phyloP scores from a whole-genome alignment of 305 asterid genomes.

The Solanum hybrid region DNA sequence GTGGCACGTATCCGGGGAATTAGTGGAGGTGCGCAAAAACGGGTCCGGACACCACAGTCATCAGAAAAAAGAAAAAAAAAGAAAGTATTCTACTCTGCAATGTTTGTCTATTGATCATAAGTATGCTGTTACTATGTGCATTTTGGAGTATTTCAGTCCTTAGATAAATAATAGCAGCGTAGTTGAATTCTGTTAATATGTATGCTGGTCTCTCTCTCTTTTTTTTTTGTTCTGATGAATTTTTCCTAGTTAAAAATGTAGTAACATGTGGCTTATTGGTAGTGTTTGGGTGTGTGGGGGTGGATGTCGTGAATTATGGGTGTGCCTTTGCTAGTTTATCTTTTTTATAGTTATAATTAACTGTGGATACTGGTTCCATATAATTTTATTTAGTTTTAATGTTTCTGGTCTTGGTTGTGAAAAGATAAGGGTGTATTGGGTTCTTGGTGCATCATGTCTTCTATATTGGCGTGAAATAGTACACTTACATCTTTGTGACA shows the following conservation, averaged over 20 bases:
- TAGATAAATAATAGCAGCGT: not conserved
- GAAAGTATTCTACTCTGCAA: not conserved
- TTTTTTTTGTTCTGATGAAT: not conserved
- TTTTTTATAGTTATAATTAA: not conserved
- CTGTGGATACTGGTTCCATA: not conserved
- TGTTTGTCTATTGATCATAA: not conserved
- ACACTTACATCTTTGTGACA: not conserved
- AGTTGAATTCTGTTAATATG: not conserved
- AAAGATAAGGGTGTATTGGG: not conserved
- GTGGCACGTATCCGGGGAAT: not conserved
- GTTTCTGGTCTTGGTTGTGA: not conserved
- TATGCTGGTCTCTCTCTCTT: not conserved
- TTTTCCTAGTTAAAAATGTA: not conserved
- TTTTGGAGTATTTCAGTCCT: not conserved
- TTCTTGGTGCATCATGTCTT: conserved; percentile 3
- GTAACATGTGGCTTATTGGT: not conserved
- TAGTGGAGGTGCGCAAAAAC: not conserved
- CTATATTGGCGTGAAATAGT: not conserved
- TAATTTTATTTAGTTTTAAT: not conserved
- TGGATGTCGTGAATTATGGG: not conserved
- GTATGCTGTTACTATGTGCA: not conserved
- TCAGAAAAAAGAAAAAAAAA: not conserved
- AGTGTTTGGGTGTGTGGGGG: not conserved
- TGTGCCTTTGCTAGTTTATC: not conserved
- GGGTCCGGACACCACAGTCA: not conserved